Conservation (phyloP, 805 yeast species). For the Grigorovia transvaalensis region DNA sequence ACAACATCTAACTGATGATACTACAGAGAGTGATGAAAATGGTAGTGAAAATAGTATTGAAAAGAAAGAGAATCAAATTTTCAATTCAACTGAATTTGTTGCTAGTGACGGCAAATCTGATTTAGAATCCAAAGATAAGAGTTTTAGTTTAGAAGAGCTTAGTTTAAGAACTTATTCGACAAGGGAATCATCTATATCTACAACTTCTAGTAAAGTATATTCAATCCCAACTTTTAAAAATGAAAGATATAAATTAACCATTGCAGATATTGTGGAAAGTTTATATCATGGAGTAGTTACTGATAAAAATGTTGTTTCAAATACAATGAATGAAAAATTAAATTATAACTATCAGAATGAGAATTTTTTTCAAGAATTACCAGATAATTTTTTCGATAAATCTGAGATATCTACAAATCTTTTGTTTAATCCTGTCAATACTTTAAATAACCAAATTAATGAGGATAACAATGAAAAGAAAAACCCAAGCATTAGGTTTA, state of each 20-base stretch:
- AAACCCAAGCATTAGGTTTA: slow-evolving; percentile 3
- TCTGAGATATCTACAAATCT: neutral
- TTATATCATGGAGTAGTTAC: slow-evolving; percentile 1
- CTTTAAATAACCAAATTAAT: neutral
- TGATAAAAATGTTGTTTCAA: slow-evolving; percentile 6
- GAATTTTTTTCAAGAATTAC: slow-evolving; percentile 13
- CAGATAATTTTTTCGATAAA: neutral
- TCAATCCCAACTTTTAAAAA: slow-evolving; percentile 37
- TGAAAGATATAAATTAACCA: slow-evolving; percentile 6
- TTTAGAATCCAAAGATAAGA: neutral
- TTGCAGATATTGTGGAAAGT: slow-evolving; percentile 11
- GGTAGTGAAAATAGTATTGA: neutral
- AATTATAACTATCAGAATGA: slow-evolving; percentile 8
- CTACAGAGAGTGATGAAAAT: neutral
- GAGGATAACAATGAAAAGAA: neutral
- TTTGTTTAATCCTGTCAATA: neutral
- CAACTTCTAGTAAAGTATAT: slow-evolving; percentile 7
- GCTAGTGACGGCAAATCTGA: neutral
- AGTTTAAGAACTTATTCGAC: neutral
- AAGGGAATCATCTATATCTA: slow-evolving; percentile 1
- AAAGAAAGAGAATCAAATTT: neutral
- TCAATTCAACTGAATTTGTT: neutral
- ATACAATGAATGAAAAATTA: neutral
- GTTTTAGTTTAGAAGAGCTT: neutral
- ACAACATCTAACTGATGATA: neutral